Evolutionary conservation across 768 basidiomycete species (phyloP).

Genomic region (Rhodotorula graminis): DNA sequence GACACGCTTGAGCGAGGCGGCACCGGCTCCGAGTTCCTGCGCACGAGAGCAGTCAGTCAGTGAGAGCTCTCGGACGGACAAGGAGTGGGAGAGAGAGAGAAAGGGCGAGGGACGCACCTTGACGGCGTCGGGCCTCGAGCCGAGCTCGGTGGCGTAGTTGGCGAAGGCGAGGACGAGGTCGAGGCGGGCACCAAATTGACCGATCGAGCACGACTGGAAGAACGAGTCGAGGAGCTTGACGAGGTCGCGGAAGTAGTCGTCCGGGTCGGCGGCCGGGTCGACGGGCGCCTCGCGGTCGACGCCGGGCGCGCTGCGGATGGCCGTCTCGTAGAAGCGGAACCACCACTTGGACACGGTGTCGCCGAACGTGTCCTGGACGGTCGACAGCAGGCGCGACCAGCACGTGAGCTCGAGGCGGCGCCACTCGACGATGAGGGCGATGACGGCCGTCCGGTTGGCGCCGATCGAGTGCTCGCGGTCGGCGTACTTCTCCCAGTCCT

Average conservation of each 20-base stretch:
- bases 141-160: slow-evolving; percentile 27
- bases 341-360: slow-evolving; percentile 67
- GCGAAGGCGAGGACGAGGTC: slow-evolving; percentile 63
- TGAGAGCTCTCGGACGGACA: too few relatives aligned
- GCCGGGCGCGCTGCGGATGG: slow-evolving; percentile 45
- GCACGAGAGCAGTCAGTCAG: rapidly evolving
- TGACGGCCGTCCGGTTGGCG: slow-evolving; percentile 61
- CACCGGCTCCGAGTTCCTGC: slow-evolving; percentile 38
- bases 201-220: slow-evolving; percentile 67
- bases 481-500: slow-evolving; percentile 97
- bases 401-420: slow-evolving; percentile 79
- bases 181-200: slow-evolving; percentile 71
- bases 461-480: slow-evolving; percentile 80
- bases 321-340: slow-evolving; percentile 79
- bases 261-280: slow-evolving; percentile 44
- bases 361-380: slow-evolving; percentile 55
- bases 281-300: slow-evolving; percentile 46
- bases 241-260: slow-evolving; percentile 54
- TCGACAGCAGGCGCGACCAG: slow-evolving; percentile 75
- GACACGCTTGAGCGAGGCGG: slow-evolving; percentile 53
- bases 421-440: slow-evolving; percentile 77
- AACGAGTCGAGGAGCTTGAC: slow-evolving; percentile 77
- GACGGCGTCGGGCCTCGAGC: slow-evolving; percentile 1
- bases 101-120: background rate
- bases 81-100: too few relatives aligned